A percentile compares a stretch with the other conserved stretches of the same genome.
phyloP scores from a whole-genome alignment of 2,329 filamentous ascomycete species.

The Claviceps pazoutovae region DNA sequence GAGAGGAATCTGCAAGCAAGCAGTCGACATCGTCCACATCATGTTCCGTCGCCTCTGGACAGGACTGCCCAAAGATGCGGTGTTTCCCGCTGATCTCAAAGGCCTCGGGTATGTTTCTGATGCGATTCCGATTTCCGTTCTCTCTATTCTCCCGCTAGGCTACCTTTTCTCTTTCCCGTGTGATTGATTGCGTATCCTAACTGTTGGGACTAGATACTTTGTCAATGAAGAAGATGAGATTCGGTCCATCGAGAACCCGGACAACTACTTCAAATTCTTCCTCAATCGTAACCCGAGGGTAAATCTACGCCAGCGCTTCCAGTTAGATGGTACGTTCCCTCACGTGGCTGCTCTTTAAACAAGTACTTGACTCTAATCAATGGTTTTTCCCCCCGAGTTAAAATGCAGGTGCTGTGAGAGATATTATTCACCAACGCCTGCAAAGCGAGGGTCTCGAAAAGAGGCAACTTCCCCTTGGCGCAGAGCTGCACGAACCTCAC shows the following conservation, averaged over 20 bases:
- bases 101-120: constrained; percentile 48
- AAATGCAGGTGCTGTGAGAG: constrained; percentile 43
- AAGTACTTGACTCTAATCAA: too few species aligned
- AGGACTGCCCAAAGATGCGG: constrained; percentile 55
- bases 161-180: neutral
- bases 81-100: constrained; percentile 51
- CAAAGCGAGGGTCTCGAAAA: constrained; percentile 43
- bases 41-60: constrained; percentile 63
- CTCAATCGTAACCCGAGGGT: constrained; percentile 59
- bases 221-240: constrained; percentile 64
- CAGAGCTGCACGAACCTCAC: constrained; percentile 36
- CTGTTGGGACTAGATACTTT: constrained; percentile 47
- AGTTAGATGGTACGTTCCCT: constrained; percentile 48
- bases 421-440: constrained; percentile 49
- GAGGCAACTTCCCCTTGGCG: constrained; percentile 46
- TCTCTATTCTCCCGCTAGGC: neutral
- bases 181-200: neutral
- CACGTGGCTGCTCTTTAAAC: too few species aligned
- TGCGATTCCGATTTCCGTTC: too few species aligned
- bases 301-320: constrained; percentile 61
- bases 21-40: neutral
- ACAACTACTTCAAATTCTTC: constrained; percentile 61
- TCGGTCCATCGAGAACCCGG: constrained; percentile 51
- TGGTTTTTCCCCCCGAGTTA: neutral
- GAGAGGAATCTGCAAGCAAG: neutral